These are phyloP conservation scores for Malus sylvestris DNA, from an alignment of 306 rosid species.

Conservation along the genomic window DNA sequence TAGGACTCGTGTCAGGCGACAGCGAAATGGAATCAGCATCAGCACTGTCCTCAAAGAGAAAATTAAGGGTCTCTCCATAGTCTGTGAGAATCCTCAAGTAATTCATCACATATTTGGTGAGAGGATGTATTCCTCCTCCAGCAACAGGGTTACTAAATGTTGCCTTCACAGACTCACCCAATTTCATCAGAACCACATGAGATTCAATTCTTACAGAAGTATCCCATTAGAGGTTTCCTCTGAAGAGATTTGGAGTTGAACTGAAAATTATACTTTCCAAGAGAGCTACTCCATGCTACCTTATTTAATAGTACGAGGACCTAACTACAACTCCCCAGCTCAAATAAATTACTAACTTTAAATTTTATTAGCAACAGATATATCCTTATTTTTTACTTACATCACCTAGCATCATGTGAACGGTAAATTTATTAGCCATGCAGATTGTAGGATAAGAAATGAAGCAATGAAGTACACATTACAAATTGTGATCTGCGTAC, in stretches of 20 bases:
- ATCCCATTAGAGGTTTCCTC: neutral
- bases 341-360: neutral
- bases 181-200: slow-evolving; percentile 61
- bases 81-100: slow-evolving; percentile 67
- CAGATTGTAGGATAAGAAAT: too few species aligned
- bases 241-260: neutral
- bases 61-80: slow-evolving; percentile 52
- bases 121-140: slow-evolving; percentile 82
- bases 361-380: neutral
- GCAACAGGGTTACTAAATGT: slow-evolving; percentile 56
- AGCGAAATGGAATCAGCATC: slow-evolving; percentile 29
- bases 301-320: too few species aligned
- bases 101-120: slow-evolving; percentile 82
- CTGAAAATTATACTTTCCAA: neutral
- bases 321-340: too few species aligned
- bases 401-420: too few species aligned
- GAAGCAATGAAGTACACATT: too few species aligned
- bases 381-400: too few species aligned
- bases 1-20: slow-evolving; percentile 59
- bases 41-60: slow-evolving; percentile 52
- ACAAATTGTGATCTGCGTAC: too few species aligned
- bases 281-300: too few species aligned
- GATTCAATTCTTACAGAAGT: slow-evolving; percentile 53
- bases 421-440: too few species aligned
- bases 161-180: slow-evolving; percentile 63